Base-by-base conservation (phyloP, 2,329 filamentous ascomycete genomes). In the Fusarium begoniae region DNA sequence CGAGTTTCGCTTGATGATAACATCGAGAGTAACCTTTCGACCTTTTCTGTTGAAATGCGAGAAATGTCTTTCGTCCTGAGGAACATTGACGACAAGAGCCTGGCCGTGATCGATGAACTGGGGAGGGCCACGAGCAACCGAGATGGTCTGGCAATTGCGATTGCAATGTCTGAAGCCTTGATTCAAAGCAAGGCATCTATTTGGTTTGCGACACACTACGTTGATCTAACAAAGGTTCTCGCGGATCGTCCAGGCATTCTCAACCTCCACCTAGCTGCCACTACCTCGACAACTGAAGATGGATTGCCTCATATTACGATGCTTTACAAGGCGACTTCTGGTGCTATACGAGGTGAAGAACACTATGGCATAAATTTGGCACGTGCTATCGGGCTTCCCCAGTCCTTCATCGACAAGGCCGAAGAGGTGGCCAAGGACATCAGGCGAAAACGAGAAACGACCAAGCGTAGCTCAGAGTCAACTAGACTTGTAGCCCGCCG, bases 121-220 rank as follows among this genome's bases (percentile, higher is more conserved):
- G 96, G 96, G 1, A 90, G 96, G 35, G 96, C 95, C 3, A 99
- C 96, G 0, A 96, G 94, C 79, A 96, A 93, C 0, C 88, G 91
- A 30, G 96, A 99, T 79, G 96, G 96, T 0, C 84, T 98, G 4
- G 92, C 94, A 1, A 97, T 99, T 78, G 94, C 96, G 2, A 87
- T 98, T 55, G 93, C 95, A 5, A 95, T 98, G 78, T 92, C 95
- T 0, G 96, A 98, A 84, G 93, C 94, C 0, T 85, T 99, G 8
- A 89, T 98, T 9, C 89, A 95, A 67, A 96, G 90, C 75, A 88
- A 90, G 68, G 92, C 95, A 0, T 87, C 94, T 1, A 90, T 98
- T 0, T 98, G 94, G 91, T 99, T 99, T 82, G 94, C 93, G 4
- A 98, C 96, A 0, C 97, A 99, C 79, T 99, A 98, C 79, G 87